Conservation (phyloP, 306 rosid genomes). For the Herpetospermum pedunculosum region DNA sequence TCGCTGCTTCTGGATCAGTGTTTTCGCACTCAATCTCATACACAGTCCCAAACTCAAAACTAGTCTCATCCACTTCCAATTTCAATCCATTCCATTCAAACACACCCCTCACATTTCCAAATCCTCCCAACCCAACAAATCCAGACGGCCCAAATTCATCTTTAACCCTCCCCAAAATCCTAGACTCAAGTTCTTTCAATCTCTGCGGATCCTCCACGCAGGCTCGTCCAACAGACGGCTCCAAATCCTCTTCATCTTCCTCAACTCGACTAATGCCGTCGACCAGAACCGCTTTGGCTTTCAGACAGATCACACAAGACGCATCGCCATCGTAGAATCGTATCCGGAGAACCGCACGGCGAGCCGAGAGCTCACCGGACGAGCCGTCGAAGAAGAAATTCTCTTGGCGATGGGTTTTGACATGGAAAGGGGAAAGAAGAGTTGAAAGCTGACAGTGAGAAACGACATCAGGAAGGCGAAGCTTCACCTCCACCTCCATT, state of each 20-base stretch:
- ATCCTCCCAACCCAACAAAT: constrained; percentile 67
- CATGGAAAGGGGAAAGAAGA: constrained; percentile 44
- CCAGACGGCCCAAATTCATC: constrained; percentile 59
- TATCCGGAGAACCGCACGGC: constrained; percentile 58
- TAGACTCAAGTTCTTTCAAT: constrained; percentile 38
- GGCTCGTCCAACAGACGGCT: constrained; percentile 33
- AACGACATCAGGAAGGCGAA: constrained; percentile 40
- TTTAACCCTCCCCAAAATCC: constrained; percentile 64
- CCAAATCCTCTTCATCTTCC: constrained; percentile 81
- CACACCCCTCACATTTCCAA: constrained; percentile 64
- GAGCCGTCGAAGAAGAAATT: constrained; percentile 83
- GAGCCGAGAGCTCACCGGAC: constrained; percentile 40
- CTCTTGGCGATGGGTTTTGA: constrained; percentile 53
- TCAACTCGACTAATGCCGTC: constrained; percentile 84
- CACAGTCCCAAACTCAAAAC: constrained; percentile 53
- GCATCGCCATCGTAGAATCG: constrained; percentile 47
- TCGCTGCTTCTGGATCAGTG: constrained; percentile 57
- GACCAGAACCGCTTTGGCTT: constrained; percentile 57
- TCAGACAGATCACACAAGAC: constrained; percentile 59
- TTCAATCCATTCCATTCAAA: constrained; percentile 81
- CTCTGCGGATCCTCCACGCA: constrained; percentile 57
- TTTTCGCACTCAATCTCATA: constrained; percentile 91
- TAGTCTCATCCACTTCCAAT: constrained; percentile 82
- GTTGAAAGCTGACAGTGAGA: constrained; percentile 35
- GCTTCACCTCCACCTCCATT: constrained; percentile 61